phyloP scores from a whole-genome alignment of 352 stramenopile species.

The Bremia lactucae region DNA sequence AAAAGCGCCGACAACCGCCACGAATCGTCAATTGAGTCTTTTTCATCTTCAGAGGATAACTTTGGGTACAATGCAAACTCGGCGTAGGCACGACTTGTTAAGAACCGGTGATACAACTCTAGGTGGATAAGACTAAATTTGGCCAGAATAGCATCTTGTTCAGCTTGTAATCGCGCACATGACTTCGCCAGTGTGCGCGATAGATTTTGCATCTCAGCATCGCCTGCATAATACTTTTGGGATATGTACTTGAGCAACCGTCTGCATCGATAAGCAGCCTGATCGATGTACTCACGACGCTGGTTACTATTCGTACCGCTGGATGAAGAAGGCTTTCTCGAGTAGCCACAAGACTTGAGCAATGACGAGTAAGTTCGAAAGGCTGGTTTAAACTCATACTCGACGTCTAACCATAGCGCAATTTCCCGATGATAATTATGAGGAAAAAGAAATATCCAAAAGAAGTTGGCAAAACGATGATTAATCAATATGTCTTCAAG shows the following conservation, averaged over 20 bases:
- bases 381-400: constrained; percentile 82
- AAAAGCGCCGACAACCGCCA: constrained; percentile 59
- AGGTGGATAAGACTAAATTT: constrained; percentile 82
- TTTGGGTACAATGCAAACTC: constrained; percentile 78
- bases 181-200: constrained; percentile 58
- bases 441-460: constrained; percentile 83
- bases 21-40: constrained; percentile 53
- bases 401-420: constrained; percentile 73
- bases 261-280: constrained; percentile 46
- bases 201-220: constrained; percentile 61
- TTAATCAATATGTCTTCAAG: constrained; percentile 84
- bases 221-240: constrained; percentile 72
- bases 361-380: constrained; percentile 61
- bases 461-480: constrained; percentile 80
- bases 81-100: constrained; percentile 73
- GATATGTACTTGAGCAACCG: constrained; percentile 78
- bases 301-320: constrained; percentile 15
- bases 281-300: constrained; percentile 49
- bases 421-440: constrained; percentile 85
- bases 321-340: constrained; percentile 2
- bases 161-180: constrained; percentile 50
- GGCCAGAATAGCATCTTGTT: constrained; percentile 75
- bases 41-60: constrained; percentile 38
- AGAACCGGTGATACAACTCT: constrained; percentile 77
- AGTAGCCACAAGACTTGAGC: constrained; percentile 38